Evolutionary conservation across 768 basidiomycete genomes (phyloP), one percentile per base, ranked within the genome.

Genomic region (Panus rudis): DNA sequence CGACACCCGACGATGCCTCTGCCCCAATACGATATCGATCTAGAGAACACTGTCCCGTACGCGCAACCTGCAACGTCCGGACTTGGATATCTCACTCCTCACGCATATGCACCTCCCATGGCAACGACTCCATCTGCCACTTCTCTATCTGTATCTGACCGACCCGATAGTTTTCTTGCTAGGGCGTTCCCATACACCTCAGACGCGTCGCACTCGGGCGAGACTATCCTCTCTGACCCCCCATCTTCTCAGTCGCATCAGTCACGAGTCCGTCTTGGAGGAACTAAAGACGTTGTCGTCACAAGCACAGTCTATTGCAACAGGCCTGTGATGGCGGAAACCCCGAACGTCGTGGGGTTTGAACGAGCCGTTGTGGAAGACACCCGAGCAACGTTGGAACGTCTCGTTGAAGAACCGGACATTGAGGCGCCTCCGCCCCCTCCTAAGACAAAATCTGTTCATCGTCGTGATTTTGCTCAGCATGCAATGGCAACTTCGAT

Each of bases 161-260:
- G 37, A 21, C 42, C 53, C 5, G 58, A 59, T 26, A 59, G 56
- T 42, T 57, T 56, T 33, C 46, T 55, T 21, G 50, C 44, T 1
- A 52, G 52, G 11, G 54, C 52, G 3, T 59, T 58, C 27, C 38
- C 47, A 11, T 37, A 41, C n/a, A 40, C 46, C 2, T 42, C 52
- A 0, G 52, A 56, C 41, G 44, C 49, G 11, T 43, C 50, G 6
- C 50, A 42, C 2, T 59, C 57, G 5, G 45, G 26, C 1, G 54
- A 55, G 20, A 39, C 23, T 10, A 21, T 46, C 4, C 34, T 40
- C 21, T 21, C 47, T 1, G 49, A 47, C 6, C 42, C 49, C 16
- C 37, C 53, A 8, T 55, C 54, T 2, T 53, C 51, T 6, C 53
- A 59, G 39, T 53, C 55, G 3, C 58, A 59, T 31, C 53, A 44